Evolutionary conservation across 164 flowering plant genomes (phyloP), one percentile per base, ranked within the genome.

Genomic region (Taxillus chinensis): DNA sequence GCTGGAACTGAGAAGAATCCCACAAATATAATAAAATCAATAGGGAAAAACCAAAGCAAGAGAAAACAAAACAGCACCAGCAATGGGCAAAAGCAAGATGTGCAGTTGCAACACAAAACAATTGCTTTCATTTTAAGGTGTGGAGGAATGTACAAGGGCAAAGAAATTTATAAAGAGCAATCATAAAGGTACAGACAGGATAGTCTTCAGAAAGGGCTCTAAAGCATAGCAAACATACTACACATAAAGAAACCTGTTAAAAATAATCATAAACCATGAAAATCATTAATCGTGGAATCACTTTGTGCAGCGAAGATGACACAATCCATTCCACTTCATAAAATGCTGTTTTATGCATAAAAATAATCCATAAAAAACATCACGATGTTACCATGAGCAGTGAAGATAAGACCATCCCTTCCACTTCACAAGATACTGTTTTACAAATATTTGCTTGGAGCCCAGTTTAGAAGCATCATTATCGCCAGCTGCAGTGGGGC

Each of bases 371-470:
- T 27, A 27, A 27, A 27, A 27, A 27, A 27, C 27, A 27, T 27
- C 27, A 27, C 27, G 27, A 27, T 27, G 27, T 43, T 86, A 95
- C 99, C 99, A 95, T 73, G 88, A 76, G 75, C 99, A 95, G 64
- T 95, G 99, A 71, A 95, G 76, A 80, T 89, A 91, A 55, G 99
- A 95, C 61, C 80, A 62, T 42, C 98, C 96, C 76, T 95, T 95
- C 99, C 99, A 95, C 71, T 95, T 95, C 3, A 95, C 95, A 74
- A 91, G 93, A 74, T 95, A 95, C 52, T 95, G 99, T 67, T 91
- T 95, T 27, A 95, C 95, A 77, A 86, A 85, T 63, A 87, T 77
- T 73, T 91, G 98, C 69, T 91, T 84, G 39, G 96, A 80, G 2
- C 95, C 95, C 60, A 86, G 77, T 64, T 80, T 83, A 17, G 96